Evolutionary conservation across 2,329 filamentous ascomycete genomes (phyloP).

Genomic region (Fusarium sp.): DNA sequence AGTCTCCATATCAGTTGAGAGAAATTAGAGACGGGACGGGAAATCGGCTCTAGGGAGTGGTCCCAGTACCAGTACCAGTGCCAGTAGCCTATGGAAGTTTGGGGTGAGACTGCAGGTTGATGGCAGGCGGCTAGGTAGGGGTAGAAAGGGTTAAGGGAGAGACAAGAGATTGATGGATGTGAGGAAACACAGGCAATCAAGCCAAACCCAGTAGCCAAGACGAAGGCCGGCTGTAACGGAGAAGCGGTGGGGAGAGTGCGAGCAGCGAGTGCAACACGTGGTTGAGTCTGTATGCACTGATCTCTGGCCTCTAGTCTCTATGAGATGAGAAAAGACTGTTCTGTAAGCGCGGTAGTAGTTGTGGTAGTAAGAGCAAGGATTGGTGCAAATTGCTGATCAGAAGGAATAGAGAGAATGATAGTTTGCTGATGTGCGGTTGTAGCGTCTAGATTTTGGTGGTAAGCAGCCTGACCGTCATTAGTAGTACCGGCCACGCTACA

Average conservation of each 20-base stretch:
- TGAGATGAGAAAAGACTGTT: neutral
- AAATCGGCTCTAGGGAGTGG: conserved; percentile 16
- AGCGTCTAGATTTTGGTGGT: conserved; percentile 16
- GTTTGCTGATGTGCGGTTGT: conserved; percentile 32
- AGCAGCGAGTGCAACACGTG: conserved; percentile 42
- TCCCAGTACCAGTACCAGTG: conserved; percentile 17
- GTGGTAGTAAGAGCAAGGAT: conserved; percentile 24
- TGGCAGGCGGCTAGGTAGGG: conserved; percentile 19
- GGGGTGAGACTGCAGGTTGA: conserved; percentile 29
- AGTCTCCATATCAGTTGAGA: conserved; percentile 47
- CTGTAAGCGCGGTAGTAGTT: conserved; percentile 19
- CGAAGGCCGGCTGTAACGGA: conserved; percentile 32
- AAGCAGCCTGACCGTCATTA: conserved; percentile 32
- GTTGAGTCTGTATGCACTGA: conserved; percentile 41
- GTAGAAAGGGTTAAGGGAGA: conserved; percentile 18
- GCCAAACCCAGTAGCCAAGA: conserved; percentile 31
- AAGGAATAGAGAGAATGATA: conserved; percentile 22
- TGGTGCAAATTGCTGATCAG: conserved; percentile 37
- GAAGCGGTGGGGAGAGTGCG: conserved; percentile 33
- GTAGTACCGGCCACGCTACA: conserved; percentile 16
- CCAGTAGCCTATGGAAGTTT: conserved; percentile 18
- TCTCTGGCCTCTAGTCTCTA: neutral
- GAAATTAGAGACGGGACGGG: conserved; percentile 15
- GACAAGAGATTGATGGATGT: conserved; percentile 9
- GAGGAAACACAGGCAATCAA: conserved; percentile 28